These are phyloP conservation scores for Metschnikowia continentalis DNA, from an alignment of 805 yeast genomes.

Conservation along the genomic window DNA sequence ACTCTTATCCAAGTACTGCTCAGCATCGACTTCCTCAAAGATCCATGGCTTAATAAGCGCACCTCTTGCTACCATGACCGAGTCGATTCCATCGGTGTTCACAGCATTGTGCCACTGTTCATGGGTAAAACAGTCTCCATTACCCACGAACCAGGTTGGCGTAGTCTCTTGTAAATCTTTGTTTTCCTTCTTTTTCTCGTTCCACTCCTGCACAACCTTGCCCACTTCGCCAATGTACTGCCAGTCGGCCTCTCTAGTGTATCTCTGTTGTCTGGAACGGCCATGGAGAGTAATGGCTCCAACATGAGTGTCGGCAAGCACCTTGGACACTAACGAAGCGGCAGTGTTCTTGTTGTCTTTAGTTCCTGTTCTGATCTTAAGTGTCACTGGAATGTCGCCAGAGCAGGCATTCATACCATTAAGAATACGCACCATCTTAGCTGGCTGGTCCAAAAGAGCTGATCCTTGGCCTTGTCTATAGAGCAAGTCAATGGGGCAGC, in stretches of 20 bases:
- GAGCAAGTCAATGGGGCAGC: constrained; percentile 96
- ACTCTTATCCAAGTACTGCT: constrained; percentile 85
- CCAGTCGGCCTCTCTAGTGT: constrained; percentile 92
- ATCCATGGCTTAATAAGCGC: constrained; percentile 99
- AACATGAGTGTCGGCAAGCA: constrained; percentile 74
- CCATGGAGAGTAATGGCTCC: constrained; percentile 95
- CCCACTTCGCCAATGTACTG: constrained; percentile 77
- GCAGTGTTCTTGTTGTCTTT: constrained; percentile 86
- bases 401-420: constrained; percentile 86
- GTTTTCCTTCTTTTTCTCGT: constrained; percentile 51
- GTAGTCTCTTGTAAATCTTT: constrained; percentile 55
- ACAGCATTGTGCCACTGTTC: constrained; percentile 84
- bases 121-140: constrained; percentile 85
- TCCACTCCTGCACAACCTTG: constrained; percentile 55
- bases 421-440: constrained; percentile 70
- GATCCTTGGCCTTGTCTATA: constrained; percentile 95
- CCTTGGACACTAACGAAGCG: constrained; percentile 62
- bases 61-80: constrained; percentile 97
- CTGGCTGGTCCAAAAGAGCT: constrained; percentile 86
- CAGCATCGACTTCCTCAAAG: constrained; percentile 88
- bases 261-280: constrained; percentile 92
- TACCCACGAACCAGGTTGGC: constrained; percentile 83
- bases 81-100: constrained; percentile 67
- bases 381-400: constrained; percentile 88
- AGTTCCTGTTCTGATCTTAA: constrained; percentile 89